These are phyloP conservation scores for Lepiota venenata DNA, from an alignment of 768 basidiomycete genomes.

Conservation along the genomic window DNA sequence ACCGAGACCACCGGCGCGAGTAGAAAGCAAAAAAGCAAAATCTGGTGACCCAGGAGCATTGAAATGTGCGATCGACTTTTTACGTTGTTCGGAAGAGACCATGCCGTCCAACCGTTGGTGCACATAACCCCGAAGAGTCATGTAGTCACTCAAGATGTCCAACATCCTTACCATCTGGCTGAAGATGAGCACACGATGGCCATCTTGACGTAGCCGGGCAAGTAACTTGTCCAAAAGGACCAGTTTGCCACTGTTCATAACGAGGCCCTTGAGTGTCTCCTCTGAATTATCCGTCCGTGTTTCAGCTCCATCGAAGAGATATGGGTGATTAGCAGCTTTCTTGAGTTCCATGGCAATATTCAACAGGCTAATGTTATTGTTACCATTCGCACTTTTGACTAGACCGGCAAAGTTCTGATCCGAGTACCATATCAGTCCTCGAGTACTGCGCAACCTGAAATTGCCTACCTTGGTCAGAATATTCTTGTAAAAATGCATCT, in stretches of 20 bases:
- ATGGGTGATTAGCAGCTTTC: conserved; percentile 98
- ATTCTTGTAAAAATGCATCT: conserved; percentile 99
- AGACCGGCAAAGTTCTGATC: conserved; percentile 88
- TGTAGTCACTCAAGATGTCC: conserved; percentile 98
- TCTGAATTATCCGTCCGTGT: conserved; percentile 54
- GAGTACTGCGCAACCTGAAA: conserved; percentile 2
- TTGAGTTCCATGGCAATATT: conserved; percentile 99
- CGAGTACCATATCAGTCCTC: conserved; percentile 6
- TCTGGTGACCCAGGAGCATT: conserved; percentile 91
- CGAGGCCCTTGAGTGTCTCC: conserved; percentile 90
- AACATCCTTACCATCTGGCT: conserved; percentile 99
- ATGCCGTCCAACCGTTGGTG: conserved; percentile 96
- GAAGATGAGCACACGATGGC: conserved; percentile 97
- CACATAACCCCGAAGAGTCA: conserved; percentile 83
- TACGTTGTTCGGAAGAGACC: conserved; percentile 90
- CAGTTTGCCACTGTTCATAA: conserved; percentile 99
- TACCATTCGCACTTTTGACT: conserved; percentile 84
- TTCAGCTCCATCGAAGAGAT: conserved; percentile 96
- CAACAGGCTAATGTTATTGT: conserved; percentile 89
- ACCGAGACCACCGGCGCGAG: conserved; percentile 94
- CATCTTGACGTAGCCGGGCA: conserved; percentile 83
- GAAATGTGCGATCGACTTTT: conserved; percentile 96
- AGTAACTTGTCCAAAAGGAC: conserved; percentile 96
- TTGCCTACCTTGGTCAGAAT: conserved; percentile 80
- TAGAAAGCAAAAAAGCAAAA: conserved; percentile 95